Conservation (phyloP, 2,329 filamentous ascomycete genomes). For the Ilyonectria mors-panacis region DNA sequence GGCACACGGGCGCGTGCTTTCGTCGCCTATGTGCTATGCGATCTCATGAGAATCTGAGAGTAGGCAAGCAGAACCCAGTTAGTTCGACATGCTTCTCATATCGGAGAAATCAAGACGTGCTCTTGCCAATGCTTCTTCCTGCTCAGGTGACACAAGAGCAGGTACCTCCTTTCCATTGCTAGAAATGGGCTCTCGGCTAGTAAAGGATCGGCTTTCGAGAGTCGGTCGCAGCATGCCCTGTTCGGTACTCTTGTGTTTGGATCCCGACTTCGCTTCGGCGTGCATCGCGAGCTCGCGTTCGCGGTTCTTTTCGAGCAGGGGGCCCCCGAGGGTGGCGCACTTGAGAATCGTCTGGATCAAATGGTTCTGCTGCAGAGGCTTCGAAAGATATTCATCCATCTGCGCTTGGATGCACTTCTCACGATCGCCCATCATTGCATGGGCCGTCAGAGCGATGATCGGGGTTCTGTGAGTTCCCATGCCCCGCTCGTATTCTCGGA, state of each 20-base stretch:
- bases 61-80: constrained; percentile 36
- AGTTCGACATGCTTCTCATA: constrained; percentile 57
- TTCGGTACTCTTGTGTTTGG: constrained; percentile 56
- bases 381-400: constrained; percentile 99
- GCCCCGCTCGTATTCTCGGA: constrained; percentile 92
- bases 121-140: constrained; percentile 65
- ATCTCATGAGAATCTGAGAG: constrained; percentile 50
- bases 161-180: constrained; percentile 73
- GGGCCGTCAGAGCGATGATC: constrained; percentile 96
- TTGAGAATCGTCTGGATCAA: constrained; percentile 98
- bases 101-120: constrained; percentile 62
- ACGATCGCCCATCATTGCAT: constrained; percentile 98
- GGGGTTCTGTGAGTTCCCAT: constrained; percentile 87
- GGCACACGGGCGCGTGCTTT: constrained; percentile 17
- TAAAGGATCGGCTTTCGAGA: constrained; percentile 74
- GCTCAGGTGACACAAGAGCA: constrained; percentile 64
- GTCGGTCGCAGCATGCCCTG: constrained; percentile 58
- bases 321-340: constrained; percentile 91
- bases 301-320: constrained; percentile 82
- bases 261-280: constrained; percentile 61
- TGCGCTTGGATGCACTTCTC: constrained; percentile 99
- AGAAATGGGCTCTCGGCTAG: constrained; percentile 74
- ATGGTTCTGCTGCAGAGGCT: constrained; percentile 96
- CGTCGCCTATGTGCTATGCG: constrained; percentile 42
- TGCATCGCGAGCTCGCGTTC: constrained; percentile 71